These are phyloP conservation scores for Alternaria sp. DNA, from an alignment of 2,329 filamentous ascomycete species.

Conservation along the genomic window DNA sequence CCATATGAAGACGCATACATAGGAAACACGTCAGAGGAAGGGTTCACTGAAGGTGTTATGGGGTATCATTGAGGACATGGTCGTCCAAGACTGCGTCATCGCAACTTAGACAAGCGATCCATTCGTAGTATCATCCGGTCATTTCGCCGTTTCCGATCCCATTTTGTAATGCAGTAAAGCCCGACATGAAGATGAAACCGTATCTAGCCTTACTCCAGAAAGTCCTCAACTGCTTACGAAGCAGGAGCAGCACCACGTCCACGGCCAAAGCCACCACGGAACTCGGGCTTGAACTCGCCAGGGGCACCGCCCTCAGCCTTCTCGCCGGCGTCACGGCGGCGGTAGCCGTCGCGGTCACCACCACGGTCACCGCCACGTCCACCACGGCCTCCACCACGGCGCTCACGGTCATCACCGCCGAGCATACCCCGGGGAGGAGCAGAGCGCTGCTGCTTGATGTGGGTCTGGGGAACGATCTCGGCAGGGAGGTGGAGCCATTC, in stretches of 20 bases:
- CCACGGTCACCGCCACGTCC: conserved; percentile 67
- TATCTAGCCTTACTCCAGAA: conserved; percentile 30
- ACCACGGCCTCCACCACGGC: conserved; percentile 74
- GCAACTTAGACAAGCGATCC: conserved; percentile 40
- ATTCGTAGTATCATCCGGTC: conserved; percentile 51
- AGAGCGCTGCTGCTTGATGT: conserved; percentile 99
- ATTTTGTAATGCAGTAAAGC: conserved; percentile 46
- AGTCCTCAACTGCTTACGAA: conserved; percentile 43
- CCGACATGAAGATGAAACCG: conserved; percentile 36
- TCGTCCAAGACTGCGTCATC: conserved; percentile 32
- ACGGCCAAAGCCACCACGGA: conserved; percentile 55
- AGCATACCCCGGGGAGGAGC: conserved; percentile 99
- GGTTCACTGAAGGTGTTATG: conserved; percentile 40
- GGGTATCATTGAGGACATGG: conserved; percentile 50
- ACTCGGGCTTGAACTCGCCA: conserved; percentile 55
- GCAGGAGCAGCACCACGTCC: conserved; percentile 49
- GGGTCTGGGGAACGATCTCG: conserved; percentile 98
- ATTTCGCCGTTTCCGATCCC: conserved; percentile 49
- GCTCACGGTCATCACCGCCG: conserved; percentile 80
- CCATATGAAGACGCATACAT: neutral
- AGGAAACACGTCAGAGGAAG: neutral
- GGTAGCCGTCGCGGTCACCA: conserved; percentile 82
- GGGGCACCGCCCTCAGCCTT: conserved; percentile 51
- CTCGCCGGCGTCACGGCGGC: conserved; percentile 78
- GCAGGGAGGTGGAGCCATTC: conserved; percentile 99